These are phyloP conservation scores for Pleurostoma richardsiae DNA, from an alignment of 2,329 filamentous ascomycete species.

Conservation along the genomic window DNA sequence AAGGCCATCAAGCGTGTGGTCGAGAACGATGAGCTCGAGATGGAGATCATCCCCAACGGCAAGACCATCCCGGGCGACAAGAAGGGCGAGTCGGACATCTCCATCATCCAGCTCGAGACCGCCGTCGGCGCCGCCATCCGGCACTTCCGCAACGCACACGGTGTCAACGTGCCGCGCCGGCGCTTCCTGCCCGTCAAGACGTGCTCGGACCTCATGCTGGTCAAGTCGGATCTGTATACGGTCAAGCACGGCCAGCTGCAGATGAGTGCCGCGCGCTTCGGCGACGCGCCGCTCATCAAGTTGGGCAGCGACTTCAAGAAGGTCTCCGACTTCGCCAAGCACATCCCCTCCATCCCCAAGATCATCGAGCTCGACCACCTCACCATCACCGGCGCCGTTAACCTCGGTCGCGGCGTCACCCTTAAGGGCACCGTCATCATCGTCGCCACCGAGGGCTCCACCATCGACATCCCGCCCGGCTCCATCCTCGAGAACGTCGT, in stretches of 20 bases:
- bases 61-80: constrained; percentile 98
- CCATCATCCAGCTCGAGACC: constrained; percentile 96
- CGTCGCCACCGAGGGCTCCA: constrained; percentile 94
- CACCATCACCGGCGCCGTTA: constrained; percentile 96
- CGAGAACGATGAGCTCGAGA: constrained; percentile 95
- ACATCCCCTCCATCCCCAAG: constrained; percentile 82
- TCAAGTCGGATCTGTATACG: constrained; percentile 99
- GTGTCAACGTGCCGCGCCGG: constrained; percentile 95
- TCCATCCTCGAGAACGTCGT: constrained; percentile 98
- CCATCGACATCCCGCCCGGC: constrained; percentile 94
- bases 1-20: constrained; percentile 97
- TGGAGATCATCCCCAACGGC: constrained; percentile 99
- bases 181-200: constrained; percentile 99
- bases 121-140: constrained; percentile 97
- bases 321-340: constrained; percentile 93
- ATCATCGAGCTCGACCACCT: constrained; percentile 91
- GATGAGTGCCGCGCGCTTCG: constrained; percentile 94
- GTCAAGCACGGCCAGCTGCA: constrained; percentile 97
- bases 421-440: constrained; percentile 99
- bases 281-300: constrained; percentile 96
- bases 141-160: constrained; percentile 97
- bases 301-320: constrained; percentile 99
- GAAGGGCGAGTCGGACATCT: constrained; percentile 98
- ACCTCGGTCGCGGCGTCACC: constrained; percentile 90
- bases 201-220: constrained; percentile 97